Base-by-base conservation (phyloP, 129 eudicot genomes). In the Pittosporum tobira region DNA sequence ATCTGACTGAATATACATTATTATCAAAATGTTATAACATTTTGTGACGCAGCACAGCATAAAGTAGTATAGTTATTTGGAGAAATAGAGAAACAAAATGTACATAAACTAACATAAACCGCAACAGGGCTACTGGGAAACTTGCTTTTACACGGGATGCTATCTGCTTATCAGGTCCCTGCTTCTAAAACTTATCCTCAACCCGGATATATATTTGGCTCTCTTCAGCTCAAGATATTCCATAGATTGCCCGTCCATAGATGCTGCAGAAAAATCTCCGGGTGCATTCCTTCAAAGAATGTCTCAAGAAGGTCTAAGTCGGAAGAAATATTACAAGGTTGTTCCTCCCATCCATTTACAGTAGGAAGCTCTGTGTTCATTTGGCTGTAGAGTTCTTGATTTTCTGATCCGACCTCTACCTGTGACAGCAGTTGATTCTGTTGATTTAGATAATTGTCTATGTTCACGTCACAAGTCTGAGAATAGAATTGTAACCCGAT, bases 401-500 rank as follows among this genome's bases (percentile, higher is more conserved):
- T 57, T 8, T n/a, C 67, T 1, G 61, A 25, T 47, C 43, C 30
- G 43, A 14, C 44, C 48, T 5, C 63, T 6, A 55, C 50, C 21
- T 23, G 44, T 1, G 29, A 61, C 28, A 66, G 59, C n/a, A 64
- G 29, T 28, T 51, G 63, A 57, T 20, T 40, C 37, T 40, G 72
- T 62, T 68, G 79, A 57, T 64, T 45, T 46, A 61, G 43, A 68
- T 38, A 22, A 59, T 68, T 67, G 36, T 6, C 12, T 27, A 31
- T 44, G 61, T 28, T 48, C 43, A 51, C 60, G 23, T 68, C 68
- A 51, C 45, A 37, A 37, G 57, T 29, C 28, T 62, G 64, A n/a
- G 49, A 66, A 37, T 43, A 21, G 15, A 63, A 47, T 10, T 70
- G 84, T 15, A 58, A 52, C 19, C 44, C 76, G 51, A 22, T 22